These are phyloP conservation scores for Penicillium silybi DNA, from an alignment of 495 filamentous ascomycete species.

Conservation along the genomic window DNA sequence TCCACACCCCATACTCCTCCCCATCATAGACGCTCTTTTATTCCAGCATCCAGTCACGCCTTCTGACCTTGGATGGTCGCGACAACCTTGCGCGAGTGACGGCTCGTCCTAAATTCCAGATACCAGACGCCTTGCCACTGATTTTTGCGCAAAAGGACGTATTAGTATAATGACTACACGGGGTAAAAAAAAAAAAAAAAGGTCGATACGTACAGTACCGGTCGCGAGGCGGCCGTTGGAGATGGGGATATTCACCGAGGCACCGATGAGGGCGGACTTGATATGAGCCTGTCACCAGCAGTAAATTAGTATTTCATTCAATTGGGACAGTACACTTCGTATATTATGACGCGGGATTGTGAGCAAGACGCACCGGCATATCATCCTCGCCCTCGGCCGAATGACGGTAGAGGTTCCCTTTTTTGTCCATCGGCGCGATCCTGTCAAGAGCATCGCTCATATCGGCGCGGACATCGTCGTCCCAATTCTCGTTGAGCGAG, in stretches of 20 bases:
- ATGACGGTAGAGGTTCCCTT: conserved; percentile 78
- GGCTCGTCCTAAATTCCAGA: conserved; percentile 77
- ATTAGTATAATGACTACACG: neutral
- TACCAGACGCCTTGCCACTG: conserved; percentile 87
- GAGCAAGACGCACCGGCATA: conserved; percentile 61
- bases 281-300: conserved; percentile 67
- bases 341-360: neutral
- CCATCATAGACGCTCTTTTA: conserved; percentile 19
- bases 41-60: conserved; percentile 38
- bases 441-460: conserved; percentile 94
- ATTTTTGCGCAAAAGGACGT: neutral
- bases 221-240: conserved; percentile 72
- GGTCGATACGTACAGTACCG: conserved; percentile 38
- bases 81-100: conserved; percentile 74
- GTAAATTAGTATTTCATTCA: neutral
- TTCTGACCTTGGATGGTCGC: conserved; percentile 96
- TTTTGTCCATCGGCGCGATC: conserved; percentile 73
- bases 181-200: neutral
- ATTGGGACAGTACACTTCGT: neutral
- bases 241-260: conserved; percentile 85
- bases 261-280: conserved; percentile 84
- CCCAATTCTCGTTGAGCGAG: conserved; percentile 93
- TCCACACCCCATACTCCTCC: neutral
- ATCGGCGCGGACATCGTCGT: conserved; percentile 71
- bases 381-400: conserved; percentile 85